Percentiles rank a stretch among this genome's conserved stretches.
Conservation (phyloP, 1,139 yeast genomes). For the Lodderomyces parapsilosis region DNA sequence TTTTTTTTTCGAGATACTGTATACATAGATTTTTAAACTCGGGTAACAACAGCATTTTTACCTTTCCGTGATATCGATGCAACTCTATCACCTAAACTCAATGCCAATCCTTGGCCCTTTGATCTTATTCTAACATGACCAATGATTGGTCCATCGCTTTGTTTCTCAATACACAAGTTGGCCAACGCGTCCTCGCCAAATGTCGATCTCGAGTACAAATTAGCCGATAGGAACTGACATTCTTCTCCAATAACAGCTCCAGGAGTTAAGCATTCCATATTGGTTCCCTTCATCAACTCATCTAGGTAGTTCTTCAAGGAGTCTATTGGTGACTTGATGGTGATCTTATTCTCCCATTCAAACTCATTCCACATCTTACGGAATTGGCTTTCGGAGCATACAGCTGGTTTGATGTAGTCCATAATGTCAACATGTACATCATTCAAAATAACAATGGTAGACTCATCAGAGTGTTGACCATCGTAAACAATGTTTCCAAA, state of each 20-base stretch:
- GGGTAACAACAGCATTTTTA: constrained; percentile 23
- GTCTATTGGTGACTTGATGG: constrained; percentile 70
- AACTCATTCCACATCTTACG: constrained; percentile 99
- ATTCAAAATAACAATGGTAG: constrained; percentile 85
- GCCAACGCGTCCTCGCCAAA: constrained; percentile 99
- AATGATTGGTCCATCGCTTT: constrained; percentile 69
- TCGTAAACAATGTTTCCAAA: constrained; percentile 97
- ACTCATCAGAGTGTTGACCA: constrained; percentile 91
- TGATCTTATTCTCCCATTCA: constrained; percentile 99
- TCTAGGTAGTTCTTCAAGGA: constrained; percentile 79
- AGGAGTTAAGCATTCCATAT: constrained; percentile 92
- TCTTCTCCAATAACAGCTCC: constrained; percentile 85
- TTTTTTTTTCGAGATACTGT: no score
- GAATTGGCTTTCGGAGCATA: constrained; percentile 85
- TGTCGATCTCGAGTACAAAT: constrained; percentile 86
- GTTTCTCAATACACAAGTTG: constrained; percentile 87
- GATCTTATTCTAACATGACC: constrained; percentile 98
- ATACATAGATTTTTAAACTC: no score
- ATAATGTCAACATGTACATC: constrained; percentile 95
- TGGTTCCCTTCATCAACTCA: constrained; percentile 76
- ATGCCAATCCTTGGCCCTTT: constrained; percentile 96
- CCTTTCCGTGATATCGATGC: constrained; percentile 71
- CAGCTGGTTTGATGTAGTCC: constrained; percentile 96
- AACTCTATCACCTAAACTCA: constrained; percentile 91
- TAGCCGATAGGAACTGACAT: constrained; percentile 92